Base-by-base conservation (phyloP, 192 early-diverging fungal species). In the Rhizophagus clarus region DNA sequence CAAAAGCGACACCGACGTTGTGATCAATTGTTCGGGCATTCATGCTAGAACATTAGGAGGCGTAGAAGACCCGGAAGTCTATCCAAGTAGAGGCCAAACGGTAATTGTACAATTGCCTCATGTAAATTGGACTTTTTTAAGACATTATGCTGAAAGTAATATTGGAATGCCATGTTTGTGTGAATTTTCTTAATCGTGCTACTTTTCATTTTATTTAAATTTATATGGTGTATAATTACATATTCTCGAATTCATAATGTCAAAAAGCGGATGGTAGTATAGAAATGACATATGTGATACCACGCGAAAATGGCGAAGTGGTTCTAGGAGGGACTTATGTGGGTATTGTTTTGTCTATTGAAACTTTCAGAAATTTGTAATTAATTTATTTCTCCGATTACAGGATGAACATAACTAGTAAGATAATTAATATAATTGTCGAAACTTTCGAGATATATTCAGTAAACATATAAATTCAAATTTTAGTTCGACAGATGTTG, bases 11-110 rank as follows among this genome's bases (percentile, higher is more conserved):
- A 75, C 88, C 47, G 87, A 89, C 63, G 81, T 92, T 45, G 86
- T 96, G 49, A 84, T 96, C 69, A 96, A 96, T 79, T 96, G 96
- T 80, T 91, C 94, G 0, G 96, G 94, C 0, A 75, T 93, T 1
- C 93, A 94, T 8, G 89, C 92, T 14, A 84, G 85, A 4, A 86
- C 49, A 29, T 83, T 97, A 7, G 87, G 84, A 15, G 95, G 95
- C 4, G 92, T 97, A 4, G 81, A 90, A 34, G 96, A 97, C 76
- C 40, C 61, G 10, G 77, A 87, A 14, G 86, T 96, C 76, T 95
- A 89, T 80, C 91, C 96, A 3, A 90, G 90, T 14, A 88, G 95
- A 4, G 96, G 96, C 5, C 95, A 97, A 82, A 93, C 89, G 22
- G 87, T 96, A 3, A 80, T 95, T 26, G 90, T 95, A 17, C 74